Evolutionary conservation across 495 filamentous ascomycete species (phyloP), one percentile per base, ranked within the genome.

Genomic region (Pyrenopolyporus hunteri): DNA sequence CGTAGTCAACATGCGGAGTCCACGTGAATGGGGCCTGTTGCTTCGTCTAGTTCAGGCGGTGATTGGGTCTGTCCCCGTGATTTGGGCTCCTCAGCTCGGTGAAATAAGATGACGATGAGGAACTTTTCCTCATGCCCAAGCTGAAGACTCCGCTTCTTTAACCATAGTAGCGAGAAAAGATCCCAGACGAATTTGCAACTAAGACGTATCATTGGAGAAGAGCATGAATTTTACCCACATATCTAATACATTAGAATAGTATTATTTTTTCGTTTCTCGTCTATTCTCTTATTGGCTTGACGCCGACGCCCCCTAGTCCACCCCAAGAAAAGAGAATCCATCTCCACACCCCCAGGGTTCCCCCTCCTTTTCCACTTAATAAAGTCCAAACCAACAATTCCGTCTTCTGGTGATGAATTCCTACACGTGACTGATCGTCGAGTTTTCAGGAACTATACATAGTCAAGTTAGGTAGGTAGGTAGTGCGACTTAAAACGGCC

Each of bases 301-400:
- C n/a, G n/a, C n/a, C n/a, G n/a, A n/a, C n/a, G n/a, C n/a, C n/a
- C n/a, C n/a, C n/a, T n/a, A n/a, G n/a, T n/a, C n/a, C n/a, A n/a
- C n/a, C n/a, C n/a, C n/a, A n/a, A n/a, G n/a, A n/a, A n/a, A n/a
- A n/a, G n/a, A n/a, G n/a, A n/a, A n/a, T n/a, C n/a, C 13, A 43
- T 49, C 58, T 55, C 57, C 49, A 48, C 23, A 52, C 29, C 45
- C 52, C 47, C 53, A 13, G 44, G 49, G 56, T 19, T 56, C 14
- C 62, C 61, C 62, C 55, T 59, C 56, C 62, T 56, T 59, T 65
- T 56, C 62, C 62, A 65, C 56, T 65, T 51, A 65, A 56, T 65
- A 59, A 28, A 59, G 62, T 57, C 55, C n/a, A 8, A 45, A 19
- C 19, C 48, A 59, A 20, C 16, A 43, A 23, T 44, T 37, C 36